Evolutionary conservation across 148 eudicot genomes (phyloP).

Genomic region (Nyssa sinensis): DNA sequence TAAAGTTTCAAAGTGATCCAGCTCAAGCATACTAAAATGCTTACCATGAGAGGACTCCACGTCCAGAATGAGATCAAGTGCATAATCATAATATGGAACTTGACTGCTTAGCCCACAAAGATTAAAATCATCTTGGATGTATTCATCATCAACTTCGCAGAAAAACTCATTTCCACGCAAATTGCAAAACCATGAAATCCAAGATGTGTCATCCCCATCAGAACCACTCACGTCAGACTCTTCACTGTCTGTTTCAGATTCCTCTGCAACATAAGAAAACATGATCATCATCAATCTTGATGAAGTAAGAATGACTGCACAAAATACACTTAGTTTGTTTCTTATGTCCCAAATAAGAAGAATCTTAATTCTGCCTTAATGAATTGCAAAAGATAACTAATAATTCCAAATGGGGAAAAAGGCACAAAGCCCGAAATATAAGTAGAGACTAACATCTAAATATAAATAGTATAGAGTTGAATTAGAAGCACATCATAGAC

Average conservation of each 20-base stretch:
- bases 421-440: neutral
- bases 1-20: neutral
- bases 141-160: conserved; percentile 76
- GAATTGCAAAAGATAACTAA: neutral
- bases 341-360: neutral
- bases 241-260: conserved; percentile 71
- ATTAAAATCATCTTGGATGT: conserved; percentile 77
- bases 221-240: conserved; percentile 73
- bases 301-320: neutral
- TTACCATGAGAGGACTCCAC: conserved; percentile 73
- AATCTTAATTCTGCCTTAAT: neutral
- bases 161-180: conserved; percentile 70
- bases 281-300: conserved; percentile 10
- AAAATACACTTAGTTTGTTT: neutral
- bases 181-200: conserved; percentile 82
- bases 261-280: conserved; percentile 37
- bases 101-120: conserved; percentile 76
- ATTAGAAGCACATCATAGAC: neutral
- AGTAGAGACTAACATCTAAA: neutral
- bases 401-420: neutral
- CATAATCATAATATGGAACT: conserved; percentile 70
- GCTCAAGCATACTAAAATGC: conserved; percentile 1
- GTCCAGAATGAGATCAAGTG: conserved; percentile 61
- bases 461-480: neutral
- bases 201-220: conserved; percentile 75